Evolutionary conservation across 2,329 filamentous ascomycete genomes (phyloP).

Genomic region (Pseudohalonectria lignicola): DNA sequence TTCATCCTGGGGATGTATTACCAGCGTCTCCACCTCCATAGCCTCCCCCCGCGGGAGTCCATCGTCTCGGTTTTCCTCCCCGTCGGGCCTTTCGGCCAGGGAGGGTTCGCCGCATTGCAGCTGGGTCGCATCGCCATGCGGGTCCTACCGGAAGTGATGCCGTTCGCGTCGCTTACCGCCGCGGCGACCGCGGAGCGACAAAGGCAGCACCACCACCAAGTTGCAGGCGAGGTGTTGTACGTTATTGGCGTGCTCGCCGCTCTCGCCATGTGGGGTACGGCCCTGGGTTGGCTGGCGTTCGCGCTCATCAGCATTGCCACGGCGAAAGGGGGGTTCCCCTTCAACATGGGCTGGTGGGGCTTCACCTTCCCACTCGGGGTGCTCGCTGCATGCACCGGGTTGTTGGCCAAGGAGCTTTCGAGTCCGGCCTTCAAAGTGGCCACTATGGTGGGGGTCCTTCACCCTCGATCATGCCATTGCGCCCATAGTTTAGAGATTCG

Average conservation of each 20-base stretch:
- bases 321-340: constrained; percentile 22
- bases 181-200: too few species aligned
- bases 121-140: constrained; percentile 4
- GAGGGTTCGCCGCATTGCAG: constrained; percentile 40
- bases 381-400: constrained; percentile 26
- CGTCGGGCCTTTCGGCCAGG: constrained; percentile 50
- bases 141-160: background rate
- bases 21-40: constrained; percentile 54
- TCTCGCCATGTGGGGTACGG: constrained; percentile 22
- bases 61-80: constrained; percentile 54
- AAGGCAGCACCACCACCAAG: too few species aligned
- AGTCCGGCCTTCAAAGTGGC: constrained; percentile 30
- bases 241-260: constrained; percentile 30
- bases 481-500: too few species aligned
- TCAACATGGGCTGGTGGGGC: constrained; percentile 27
- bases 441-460: constrained; percentile 10
- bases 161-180: constrained; percentile 7
- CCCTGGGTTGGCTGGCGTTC: constrained; percentile 21
- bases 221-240: constrained; percentile 45
- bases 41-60: constrained; percentile 53
- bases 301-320: constrained; percentile 16
- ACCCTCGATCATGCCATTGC: background rate
- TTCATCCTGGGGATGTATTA: constrained; percentile 58
- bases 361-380: constrained; percentile 26
- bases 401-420: constrained; percentile 26